Percentiles rank a stretch among this genome's conserved stretches.
These are phyloP conservation scores for Blastobotrys chiropterorum DNA, from an alignment of 805 yeast species.

Conservation along the genomic window DNA sequence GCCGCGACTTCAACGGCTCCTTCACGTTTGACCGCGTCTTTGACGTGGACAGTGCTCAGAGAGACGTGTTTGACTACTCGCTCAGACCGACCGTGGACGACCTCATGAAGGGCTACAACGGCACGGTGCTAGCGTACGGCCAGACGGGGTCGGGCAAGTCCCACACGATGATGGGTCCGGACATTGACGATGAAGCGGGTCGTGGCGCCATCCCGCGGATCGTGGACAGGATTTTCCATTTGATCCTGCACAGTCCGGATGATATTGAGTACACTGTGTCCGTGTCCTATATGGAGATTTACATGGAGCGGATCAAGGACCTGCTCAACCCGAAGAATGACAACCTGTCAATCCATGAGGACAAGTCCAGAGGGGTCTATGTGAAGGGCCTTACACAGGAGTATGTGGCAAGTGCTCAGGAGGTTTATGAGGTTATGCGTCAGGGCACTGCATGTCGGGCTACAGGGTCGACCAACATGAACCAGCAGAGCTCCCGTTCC, in stretches of 20 bases:
- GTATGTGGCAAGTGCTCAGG: constrained; percentile 52
- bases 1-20: constrained; percentile 22
- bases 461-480: constrained; percentile 61
- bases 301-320: constrained; percentile 72
- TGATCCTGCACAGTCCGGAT: constrained; percentile 39
- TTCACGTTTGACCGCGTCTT: constrained; percentile 68
- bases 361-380: constrained; percentile 56
- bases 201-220: constrained; percentile 72
- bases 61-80: constrained; percentile 52
- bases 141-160: constrained; percentile 77
- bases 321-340: constrained; percentile 43
- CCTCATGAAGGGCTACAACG: constrained; percentile 67
- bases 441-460: constrained; percentile 54
- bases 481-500: constrained; percentile 67
- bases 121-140: constrained; percentile 73
- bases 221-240: constrained; percentile 55
- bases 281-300: constrained; percentile 73
- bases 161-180: constrained; percentile 65
- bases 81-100: constrained; percentile 61
- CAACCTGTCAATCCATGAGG: constrained; percentile 55
- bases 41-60: constrained; percentile 44
- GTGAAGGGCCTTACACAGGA: constrained; percentile 64
- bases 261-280: constrained; percentile 60
- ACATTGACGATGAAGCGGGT: constrained; percentile 32
- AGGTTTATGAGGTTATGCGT: constrained; percentile 51